Percentiles rank a stretch among this genome's conserved stretches.
These are phyloP conservation scores for Chiua virens DNA, from an alignment of 768 basidiomycete genomes.

Conservation along the genomic window DNA sequence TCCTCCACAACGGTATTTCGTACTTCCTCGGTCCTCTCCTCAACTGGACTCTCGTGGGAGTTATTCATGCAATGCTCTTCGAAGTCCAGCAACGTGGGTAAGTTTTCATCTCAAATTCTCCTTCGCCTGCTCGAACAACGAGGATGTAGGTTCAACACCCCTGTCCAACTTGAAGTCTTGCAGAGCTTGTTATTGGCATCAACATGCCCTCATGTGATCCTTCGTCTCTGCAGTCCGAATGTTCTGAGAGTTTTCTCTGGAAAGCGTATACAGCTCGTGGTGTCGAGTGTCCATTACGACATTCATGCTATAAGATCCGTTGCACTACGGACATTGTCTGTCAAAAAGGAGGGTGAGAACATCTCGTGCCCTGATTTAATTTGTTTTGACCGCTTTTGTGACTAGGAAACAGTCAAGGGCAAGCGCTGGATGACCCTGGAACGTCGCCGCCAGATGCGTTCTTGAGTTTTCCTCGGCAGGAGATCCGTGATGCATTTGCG, in stretches of 20 bases:
- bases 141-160: constrained; percentile 43
- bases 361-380: background rate
- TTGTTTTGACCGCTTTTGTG: background rate
- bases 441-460: constrained; percentile 35
- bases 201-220: constrained; percentile 65
- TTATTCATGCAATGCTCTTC: constrained; percentile 59
- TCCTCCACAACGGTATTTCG: constrained; percentile 70
- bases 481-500: constrained; percentile 56
- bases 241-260: constrained; percentile 47
- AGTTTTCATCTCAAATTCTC: constrained; percentile 11
- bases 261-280: constrained; percentile 36
- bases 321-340: constrained; percentile 39
- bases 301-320: constrained; percentile 39
- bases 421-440: constrained; percentile 18
- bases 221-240: constrained; percentile 58
- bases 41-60: constrained; percentile 78
- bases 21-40: constrained; percentile 74
- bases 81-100: constrained; percentile 62
- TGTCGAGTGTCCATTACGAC: constrained; percentile 34
- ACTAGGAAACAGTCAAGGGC: constrained; percentile 18
- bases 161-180: constrained; percentile 60
- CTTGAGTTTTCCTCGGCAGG: constrained; percentile 55
- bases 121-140: background rate
- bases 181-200: constrained; percentile 64
- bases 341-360: constrained; percentile 38